phyloP scores from a whole-genome alignment of 2,329 filamentous ascomycete species.

The Pseudogymnoascus sp. region DNA sequence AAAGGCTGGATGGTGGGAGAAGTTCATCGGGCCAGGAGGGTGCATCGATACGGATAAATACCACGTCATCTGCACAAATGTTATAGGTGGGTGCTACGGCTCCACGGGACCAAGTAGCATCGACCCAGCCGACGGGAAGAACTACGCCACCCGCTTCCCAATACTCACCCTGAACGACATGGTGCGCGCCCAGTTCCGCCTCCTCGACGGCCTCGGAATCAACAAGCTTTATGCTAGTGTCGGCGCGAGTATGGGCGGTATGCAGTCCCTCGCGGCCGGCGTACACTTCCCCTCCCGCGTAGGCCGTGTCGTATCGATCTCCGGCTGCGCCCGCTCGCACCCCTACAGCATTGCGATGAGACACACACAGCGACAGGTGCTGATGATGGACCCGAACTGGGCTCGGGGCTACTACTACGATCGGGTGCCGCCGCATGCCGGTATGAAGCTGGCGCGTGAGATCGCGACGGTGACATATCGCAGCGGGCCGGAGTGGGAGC shows the following conservation, averaged over 20 bases:
- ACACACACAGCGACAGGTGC: slow-evolving; percentile 90
- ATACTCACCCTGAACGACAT: slow-evolving; percentile 96
- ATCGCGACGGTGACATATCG: slow-evolving; percentile 97
- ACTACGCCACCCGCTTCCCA: slow-evolving; percentile 89
- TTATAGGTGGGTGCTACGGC: slow-evolving; percentile 91
- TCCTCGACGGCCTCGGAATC: slow-evolving; percentile 74
- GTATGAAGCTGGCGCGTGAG: slow-evolving; percentile 96
- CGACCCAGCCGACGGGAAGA: slow-evolving; percentile 79
- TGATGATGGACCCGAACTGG: slow-evolving; percentile 99
- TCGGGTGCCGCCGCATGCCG: slow-evolving; percentile 78
- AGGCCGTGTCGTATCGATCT: slow-evolving; percentile 76
- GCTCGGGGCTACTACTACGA: slow-evolving; percentile 91
- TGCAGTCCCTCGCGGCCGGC: slow-evolving; percentile 88
- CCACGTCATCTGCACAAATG: slow-evolving; percentile 92
- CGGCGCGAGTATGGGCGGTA: slow-evolving; percentile 95
- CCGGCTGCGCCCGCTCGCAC: slow-evolving; percentile 87
- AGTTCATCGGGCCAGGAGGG: slow-evolving; percentile 83
- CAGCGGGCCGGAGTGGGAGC: slow-evolving; percentile 95
- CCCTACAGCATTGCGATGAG: slow-evolving; percentile 98
- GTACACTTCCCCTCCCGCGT: slow-evolving; percentile 77
- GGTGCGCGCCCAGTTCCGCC: slow-evolving; percentile 88
- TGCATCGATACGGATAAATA: slow-evolving; percentile 87
- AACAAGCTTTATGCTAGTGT: slow-evolving; percentile 81
- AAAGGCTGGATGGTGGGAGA: slow-evolving; percentile 96
- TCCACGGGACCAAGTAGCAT: slow-evolving; percentile 84